Evolutionary conservation across 2,329 filamentous ascomycete species (phyloP).

Genomic region (Alternaria angustiovoidea): DNA sequence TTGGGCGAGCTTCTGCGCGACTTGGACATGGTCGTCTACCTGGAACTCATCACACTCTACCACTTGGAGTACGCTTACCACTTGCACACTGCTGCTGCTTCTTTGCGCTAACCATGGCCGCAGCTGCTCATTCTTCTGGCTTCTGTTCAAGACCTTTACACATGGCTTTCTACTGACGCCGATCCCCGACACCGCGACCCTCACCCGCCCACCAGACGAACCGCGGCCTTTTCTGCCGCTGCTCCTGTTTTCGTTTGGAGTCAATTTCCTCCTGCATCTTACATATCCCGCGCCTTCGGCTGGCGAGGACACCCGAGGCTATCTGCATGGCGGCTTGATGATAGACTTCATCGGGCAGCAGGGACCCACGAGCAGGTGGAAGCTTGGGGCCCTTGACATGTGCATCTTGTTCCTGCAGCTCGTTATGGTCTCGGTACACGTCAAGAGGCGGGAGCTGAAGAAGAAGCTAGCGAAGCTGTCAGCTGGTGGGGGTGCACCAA

Average conservation of each 20-base stretch:
- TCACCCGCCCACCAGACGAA: conserved; percentile 58
- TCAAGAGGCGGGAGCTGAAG: conserved; percentile 61
- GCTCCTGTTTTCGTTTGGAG: conserved; percentile 62
- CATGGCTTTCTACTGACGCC: conserved; percentile 68
- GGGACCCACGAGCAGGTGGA: conserved; percentile 62
- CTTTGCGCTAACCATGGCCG: conserved; percentile 4
- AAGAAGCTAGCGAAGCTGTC: conserved; percentile 45
- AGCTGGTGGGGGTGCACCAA: conserved; percentile 23
- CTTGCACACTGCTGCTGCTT: neutral
- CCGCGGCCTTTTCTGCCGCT: conserved; percentile 62
- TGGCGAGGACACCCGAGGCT: conserved; percentile 59
- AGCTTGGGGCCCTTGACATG: conserved; percentile 62
- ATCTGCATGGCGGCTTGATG: conserved; percentile 68
- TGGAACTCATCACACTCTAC: conserved; percentile 68
- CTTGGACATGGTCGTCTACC: conserved; percentile 67
- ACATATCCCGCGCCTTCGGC: conserved; percentile 52
- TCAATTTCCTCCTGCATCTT: conserved; percentile 65
- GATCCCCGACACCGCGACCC: conserved; percentile 57
- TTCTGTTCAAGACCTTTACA: conserved; percentile 62
- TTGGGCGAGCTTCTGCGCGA: conserved; percentile 65
- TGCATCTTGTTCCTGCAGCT: conserved; percentile 64
- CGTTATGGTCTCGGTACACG: conserved; percentile 63
- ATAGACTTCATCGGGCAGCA: conserved; percentile 72
- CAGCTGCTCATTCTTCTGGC: conserved; percentile 67
- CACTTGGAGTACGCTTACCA: conserved; percentile 66